A percentile compares a stretch with the other conserved stretches of the same genome.
Evolutionary conservation across 2,329 filamentous ascomycete genomes (phyloP).

Genomic region (Scytalidium lignicola): DNA sequence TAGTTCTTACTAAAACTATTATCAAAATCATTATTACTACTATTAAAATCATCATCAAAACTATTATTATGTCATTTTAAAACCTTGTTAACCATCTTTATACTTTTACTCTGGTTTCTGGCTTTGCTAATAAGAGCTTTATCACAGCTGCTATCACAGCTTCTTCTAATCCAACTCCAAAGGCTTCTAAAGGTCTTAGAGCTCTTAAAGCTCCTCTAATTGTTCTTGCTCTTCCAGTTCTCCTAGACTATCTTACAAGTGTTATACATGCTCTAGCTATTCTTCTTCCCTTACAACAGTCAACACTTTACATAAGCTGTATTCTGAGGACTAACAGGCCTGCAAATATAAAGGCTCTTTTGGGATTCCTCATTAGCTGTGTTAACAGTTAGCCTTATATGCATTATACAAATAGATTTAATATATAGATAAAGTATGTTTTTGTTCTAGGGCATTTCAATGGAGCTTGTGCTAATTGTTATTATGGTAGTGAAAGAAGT

Average conservation of each 20-base stretch:
- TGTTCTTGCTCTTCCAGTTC: not conserved
- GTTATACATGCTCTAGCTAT: slow-evolving; percentile 1
- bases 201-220: not conserved
- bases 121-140: not conserved
- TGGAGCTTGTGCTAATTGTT: slow-evolving; percentile 5
- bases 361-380: slow-evolving; percentile 3
- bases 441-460: slow-evolving; percentile 1
- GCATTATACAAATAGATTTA: slow-evolving; percentile 2
- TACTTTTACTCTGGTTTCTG: too few species aligned
- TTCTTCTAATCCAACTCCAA: not conserved
- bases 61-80: not conserved
- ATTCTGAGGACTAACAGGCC: slow-evolving; percentile 1
- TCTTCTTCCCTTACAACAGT: not conserved
- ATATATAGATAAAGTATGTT: slow-evolving; percentile 3
- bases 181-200: too few species aligned
- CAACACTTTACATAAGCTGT: slow-evolving; percentile 1
- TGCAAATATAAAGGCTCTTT: slow-evolving; percentile 4
- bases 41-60: not conserved
- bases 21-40: not conserved
- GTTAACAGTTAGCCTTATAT: not conserved
- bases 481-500: slow-evolving; percentile 4
- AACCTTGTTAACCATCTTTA: too few species aligned
- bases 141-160: not conserved
- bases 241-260: not conserved
- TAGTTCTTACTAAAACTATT: not conserved